Percentiles rank a stretch among this genome's conserved stretches.
Evolutionary conservation across 495 filamentous ascomycete genomes (phyloP).

Genomic region (Tuber magnatum): DNA sequence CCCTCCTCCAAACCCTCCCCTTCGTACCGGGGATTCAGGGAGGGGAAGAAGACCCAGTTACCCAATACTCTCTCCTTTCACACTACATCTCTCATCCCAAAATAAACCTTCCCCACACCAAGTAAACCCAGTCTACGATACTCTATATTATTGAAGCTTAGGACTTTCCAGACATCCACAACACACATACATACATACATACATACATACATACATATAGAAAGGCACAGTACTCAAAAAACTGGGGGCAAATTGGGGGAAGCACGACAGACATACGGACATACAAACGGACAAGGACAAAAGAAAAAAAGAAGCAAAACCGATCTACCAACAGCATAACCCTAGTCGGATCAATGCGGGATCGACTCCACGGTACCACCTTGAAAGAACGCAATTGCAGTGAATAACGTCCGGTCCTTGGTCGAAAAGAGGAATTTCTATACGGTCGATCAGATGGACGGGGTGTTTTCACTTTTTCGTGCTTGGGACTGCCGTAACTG

Average conservation of each 20-base stretch:
- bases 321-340: background rate
- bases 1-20: background rate
- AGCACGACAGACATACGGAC: background rate
- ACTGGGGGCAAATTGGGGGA: too few species aligned
- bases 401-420: background rate
- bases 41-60: background rate
- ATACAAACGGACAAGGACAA: background rate
- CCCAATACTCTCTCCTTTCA: background rate
- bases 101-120: background rate
- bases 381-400: too few species aligned
- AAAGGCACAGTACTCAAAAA: background rate
- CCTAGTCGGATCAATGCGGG: background rate
- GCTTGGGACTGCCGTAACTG: background rate
- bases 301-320: background rate
- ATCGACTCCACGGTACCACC: background rate
- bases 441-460: background rate
- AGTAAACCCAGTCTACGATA: background rate
- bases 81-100: background rate
- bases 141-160: background rate
- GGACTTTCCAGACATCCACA: background rate
- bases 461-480: background rate
- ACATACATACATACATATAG: background rate
- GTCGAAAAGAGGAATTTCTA: background rate
- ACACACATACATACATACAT: background rate
- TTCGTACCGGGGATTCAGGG: background rate